A percentile compares a stretch with the other conserved stretches of the same genome.
Conservation (phyloP, 257 asterid species). For the Sherardia arvensis region DNA sequence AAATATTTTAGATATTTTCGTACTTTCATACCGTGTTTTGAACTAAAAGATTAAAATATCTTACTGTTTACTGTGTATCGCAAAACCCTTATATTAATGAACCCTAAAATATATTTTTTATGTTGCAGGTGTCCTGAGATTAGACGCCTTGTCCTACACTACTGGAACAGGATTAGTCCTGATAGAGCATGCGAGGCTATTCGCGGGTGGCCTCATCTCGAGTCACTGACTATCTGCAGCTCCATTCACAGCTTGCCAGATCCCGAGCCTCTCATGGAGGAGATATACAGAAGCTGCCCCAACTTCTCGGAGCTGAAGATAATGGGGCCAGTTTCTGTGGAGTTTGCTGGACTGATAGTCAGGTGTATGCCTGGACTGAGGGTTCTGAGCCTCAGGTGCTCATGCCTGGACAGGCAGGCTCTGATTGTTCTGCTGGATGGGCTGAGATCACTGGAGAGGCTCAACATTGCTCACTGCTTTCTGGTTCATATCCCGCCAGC, state of each 20-base stretch:
- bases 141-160: slow-evolving; percentile 67
- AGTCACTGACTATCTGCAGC: slow-evolving; percentile 58
- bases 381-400: slow-evolving; percentile 67
- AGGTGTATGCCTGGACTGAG: slow-evolving; percentile 47
- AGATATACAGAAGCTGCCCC: slow-evolving; percentile 46
- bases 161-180: slow-evolving; percentile 77
- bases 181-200: slow-evolving; percentile 50
- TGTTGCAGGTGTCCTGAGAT: slow-evolving; percentile 55
- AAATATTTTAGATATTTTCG: too few species aligned
- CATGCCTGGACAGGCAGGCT: slow-evolving; percentile 40
- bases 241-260: slow-evolving; percentile 59
- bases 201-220: slow-evolving; percentile 45
- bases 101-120: too few species aligned
- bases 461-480: slow-evolving; percentile 65
- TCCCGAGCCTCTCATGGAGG: slow-evolving; percentile 59
- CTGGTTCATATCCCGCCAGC: slow-evolving; percentile 30
- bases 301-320: slow-evolving; percentile 59
- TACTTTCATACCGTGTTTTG: too few species aligned
- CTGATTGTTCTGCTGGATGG: slow-evolving; percentile 45
- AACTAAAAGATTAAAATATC: too few species aligned
- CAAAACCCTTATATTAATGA: too few species aligned
- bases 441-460: slow-evolving; percentile 58
- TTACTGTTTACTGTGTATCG: too few species aligned
- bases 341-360: slow-evolving; percentile 48
- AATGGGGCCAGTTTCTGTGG: slow-evolving; percentile 69